These are phyloP conservation scores for Microstegium vimineum DNA, from an alignment of 176 grass and related monocot genomes.

Conservation along the genomic window DNA sequence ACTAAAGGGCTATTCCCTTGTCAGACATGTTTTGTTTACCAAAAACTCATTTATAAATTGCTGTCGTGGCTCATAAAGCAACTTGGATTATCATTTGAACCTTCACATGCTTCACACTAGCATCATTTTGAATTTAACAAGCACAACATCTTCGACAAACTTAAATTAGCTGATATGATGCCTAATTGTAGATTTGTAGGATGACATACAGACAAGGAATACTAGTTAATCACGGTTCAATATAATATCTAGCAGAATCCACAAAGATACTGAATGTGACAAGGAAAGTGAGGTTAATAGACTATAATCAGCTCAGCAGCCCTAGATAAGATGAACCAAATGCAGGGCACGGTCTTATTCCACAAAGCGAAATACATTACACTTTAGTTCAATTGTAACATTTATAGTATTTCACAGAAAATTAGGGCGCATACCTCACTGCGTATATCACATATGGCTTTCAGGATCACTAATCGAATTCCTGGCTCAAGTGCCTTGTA, in stretches of 20 bases:
- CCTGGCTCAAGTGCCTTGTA: slow-evolving; percentile 76
- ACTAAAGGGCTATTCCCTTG: not conserved
- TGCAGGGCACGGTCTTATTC: not conserved
- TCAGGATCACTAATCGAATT: slow-evolving; percentile 74
- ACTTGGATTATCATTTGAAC: not conserved
- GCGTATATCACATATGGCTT: slow-evolving; percentile 92
- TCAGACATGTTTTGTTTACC: not conserved
- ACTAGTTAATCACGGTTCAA: not conserved
- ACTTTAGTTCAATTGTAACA: not conserved
- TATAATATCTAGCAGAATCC: slow-evolving; percentile 4
- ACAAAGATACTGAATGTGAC: not conserved
- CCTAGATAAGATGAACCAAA: not conserved
- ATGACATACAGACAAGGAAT: not conserved
- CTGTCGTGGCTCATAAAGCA: not conserved
- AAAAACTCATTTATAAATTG: not conserved
- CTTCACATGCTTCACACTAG: not conserved
- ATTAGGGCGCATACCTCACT: slow-evolving; percentile 50
- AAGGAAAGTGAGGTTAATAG: not conserved
- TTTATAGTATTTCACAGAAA: slow-evolving; percentile 13
- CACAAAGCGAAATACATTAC: not conserved
- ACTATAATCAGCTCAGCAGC: not conserved
- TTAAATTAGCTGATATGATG: not conserved
- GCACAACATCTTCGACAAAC: slow-evolving; percentile 13
- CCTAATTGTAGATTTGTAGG: not conserved
- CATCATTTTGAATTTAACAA: not conserved